Percentiles rank a stretch among this genome's conserved stretches.
These are phyloP conservation scores for Globisporangium apiculatum DNA, from an alignment of 352 stramenopile species.

Conservation along the genomic window DNA sequence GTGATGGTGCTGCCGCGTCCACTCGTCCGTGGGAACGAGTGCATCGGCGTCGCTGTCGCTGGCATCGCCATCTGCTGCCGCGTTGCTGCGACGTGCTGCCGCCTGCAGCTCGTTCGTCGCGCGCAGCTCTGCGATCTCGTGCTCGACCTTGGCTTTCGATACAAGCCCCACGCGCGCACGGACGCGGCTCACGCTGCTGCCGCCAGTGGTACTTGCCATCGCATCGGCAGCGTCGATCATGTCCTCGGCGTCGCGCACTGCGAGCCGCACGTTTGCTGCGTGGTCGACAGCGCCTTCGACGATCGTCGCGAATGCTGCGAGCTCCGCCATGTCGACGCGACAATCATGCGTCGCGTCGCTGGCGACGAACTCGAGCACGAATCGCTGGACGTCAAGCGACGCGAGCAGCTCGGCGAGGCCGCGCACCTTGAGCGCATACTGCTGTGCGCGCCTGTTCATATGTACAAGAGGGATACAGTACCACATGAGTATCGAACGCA, in stretches of 20 bases:
- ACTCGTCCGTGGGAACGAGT: slow-evolving; percentile 39
- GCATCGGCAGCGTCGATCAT: slow-evolving; percentile 34
- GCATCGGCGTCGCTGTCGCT: slow-evolving; percentile 11
- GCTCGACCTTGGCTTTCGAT: slow-evolving; percentile 45
- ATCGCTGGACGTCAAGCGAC: slow-evolving; percentile 41
- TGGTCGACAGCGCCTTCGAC: slow-evolving; percentile 53
- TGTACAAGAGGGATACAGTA: not conserved
- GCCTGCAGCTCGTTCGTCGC: slow-evolving; percentile 27
- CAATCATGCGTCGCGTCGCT: slow-evolving; percentile 14
- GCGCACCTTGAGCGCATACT: slow-evolving; percentile 30
- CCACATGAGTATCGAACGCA: too few species aligned
- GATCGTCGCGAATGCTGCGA: slow-evolving; percentile 44
- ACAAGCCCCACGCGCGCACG: slow-evolving; percentile 36
- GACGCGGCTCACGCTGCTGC: slow-evolving; percentile 22
- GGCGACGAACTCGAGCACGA: slow-evolving; percentile 52
- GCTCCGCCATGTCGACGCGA: slow-evolving; percentile 27
- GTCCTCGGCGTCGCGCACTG: slow-evolving; percentile 49
- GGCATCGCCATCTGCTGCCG: not conserved
- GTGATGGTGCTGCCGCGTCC: slow-evolving; percentile 68
- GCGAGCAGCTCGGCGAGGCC: slow-evolving; percentile 37
- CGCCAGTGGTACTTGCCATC: not conserved
- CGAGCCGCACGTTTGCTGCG: slow-evolving; percentile 29
- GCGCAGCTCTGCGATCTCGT: slow-evolving; percentile 40
- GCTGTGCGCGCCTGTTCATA: slow-evolving; percentile 24
- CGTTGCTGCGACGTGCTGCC: slow-evolving; percentile 15